Evolutionary conservation across 768 basidiomycete genomes (phyloP), one percentile per base, ranked within the genome.

Genomic region (Boletus huronensis): DNA sequence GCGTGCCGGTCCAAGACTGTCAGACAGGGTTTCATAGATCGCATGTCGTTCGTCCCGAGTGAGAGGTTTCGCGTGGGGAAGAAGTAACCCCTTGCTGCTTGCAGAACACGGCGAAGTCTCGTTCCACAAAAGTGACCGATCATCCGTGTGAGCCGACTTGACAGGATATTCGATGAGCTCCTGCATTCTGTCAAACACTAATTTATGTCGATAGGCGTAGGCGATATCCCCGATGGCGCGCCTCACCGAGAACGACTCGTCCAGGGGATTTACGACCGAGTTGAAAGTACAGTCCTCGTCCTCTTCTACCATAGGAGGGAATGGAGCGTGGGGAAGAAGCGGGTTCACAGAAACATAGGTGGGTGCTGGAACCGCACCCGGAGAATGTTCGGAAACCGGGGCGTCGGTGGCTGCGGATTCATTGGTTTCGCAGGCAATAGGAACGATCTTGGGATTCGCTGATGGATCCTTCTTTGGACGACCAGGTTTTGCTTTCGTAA

Each of bases 11-110:
- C 77, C 78, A 47, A 85, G 74, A 41, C 71, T 76, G 57, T 71
- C 73, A 54, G 79, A 76, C 36, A 86, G 69, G 26, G 79, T 67
- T 46, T 77, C 72, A 59, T 86, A 86, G 53, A 80, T 70, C 25
- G 74, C 77, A 49, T 70, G 65, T 32, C 83, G 79, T 63, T 84
- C 80, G n/a, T 64, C 59, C 51, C 68, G 55, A 14, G 75, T 72
- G 43, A 83, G 70, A 21, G 73, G 60, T 34, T 72, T 62, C 40
- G 40, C 50, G 40, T 62, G 54, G 21, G 59, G 55, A 26, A 69
- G 53, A 28, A 58, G 57, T 11, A 61, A 11, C 3, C 52, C 61
- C 47, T 43, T 51, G 45, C 38, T n/a, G 34, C 61, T 63, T 23
- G 60, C 44, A 41, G 64, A 54, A 29, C 64, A 69, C 7, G 65